Evolutionary conservation across 495 filamentous ascomycete species (phyloP).

Genomic region (Beverwykella pulmonaria): DNA sequence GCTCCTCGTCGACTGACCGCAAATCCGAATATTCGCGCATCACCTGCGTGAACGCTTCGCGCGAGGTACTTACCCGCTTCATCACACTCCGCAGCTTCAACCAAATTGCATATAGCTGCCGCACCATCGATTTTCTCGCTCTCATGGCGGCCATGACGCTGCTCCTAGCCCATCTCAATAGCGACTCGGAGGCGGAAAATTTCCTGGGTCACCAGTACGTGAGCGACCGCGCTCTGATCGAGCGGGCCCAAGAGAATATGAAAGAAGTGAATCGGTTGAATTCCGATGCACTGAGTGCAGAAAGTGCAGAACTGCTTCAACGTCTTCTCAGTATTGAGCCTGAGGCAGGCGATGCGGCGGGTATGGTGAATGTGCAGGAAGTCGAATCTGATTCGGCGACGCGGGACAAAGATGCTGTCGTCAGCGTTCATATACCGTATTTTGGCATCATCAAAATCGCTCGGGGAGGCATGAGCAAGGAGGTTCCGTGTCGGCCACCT

Average conservation of each 20-base stretch:
- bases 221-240: constrained; percentile 51
- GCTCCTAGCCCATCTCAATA: constrained; percentile 41
- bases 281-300: constrained; percentile 1
- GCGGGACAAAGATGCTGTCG: background rate
- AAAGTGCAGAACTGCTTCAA: constrained; percentile 14
- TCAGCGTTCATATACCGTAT: constrained; percentile 14
- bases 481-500: too few species aligned
- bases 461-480: background rate
- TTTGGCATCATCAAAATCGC: constrained; percentile 20
- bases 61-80: constrained; percentile 46
- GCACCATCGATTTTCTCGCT: constrained; percentile 47
- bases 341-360: constrained; percentile 2
- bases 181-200: constrained; percentile 21
- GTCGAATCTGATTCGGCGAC: too few species aligned
- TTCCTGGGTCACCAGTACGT: constrained; percentile 49
- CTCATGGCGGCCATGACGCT: constrained; percentile 40
- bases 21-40: constrained; percentile 45
- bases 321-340: constrained; percentile 18
- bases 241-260: constrained; percentile 48
- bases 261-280: constrained; percentile 12
- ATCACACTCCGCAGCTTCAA: constrained; percentile 42
- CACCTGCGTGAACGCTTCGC: constrained; percentile 45
- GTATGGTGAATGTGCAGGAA: background rate
- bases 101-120: constrained; percentile 41
- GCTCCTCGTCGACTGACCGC: background rate